These are phyloP conservation scores for Corchorus olitorius DNA, from an alignment of 345 rosid species.

Conservation along the genomic window DNA sequence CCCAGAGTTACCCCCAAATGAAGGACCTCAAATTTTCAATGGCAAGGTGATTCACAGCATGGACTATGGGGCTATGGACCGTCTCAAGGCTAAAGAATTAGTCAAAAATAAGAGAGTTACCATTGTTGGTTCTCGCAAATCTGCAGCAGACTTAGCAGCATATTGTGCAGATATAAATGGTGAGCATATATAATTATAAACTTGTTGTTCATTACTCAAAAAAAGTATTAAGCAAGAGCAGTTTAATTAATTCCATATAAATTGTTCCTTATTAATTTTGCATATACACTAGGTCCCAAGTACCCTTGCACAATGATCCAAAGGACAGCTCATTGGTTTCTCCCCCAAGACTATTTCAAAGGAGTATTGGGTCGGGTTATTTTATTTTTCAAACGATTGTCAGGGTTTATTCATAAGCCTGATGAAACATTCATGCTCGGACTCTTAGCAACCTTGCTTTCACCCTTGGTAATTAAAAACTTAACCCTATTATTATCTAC, in stretches of 20 bases:
- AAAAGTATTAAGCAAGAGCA: no score
- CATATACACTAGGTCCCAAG: slow-evolving; percentile 16
- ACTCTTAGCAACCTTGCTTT: slow-evolving; percentile 33
- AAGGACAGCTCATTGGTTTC: slow-evolving; percentile 35
- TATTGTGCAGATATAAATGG: no score
- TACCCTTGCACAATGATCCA: slow-evolving; percentile 39
- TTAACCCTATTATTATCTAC: no score
- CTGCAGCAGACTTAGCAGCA: no score
- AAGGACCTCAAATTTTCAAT: no score
- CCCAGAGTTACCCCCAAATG: background rate
- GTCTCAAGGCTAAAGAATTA: background rate
- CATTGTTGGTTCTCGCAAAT: background rate
- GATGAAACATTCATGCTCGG: slow-evolving; percentile 28
- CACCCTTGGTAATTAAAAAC: slow-evolving; percentile 38
- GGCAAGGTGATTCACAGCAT: background rate
- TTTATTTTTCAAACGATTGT: slow-evolving; percentile 34
- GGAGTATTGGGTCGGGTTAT: background rate
- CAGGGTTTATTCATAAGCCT: slow-evolving; percentile 40
- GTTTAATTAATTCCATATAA: no score
- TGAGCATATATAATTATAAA: no score
- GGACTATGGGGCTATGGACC: background rate
- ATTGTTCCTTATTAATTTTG: background rate
- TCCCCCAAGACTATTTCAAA: background rate
- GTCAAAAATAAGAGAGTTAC: background rate
- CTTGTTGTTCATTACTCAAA: no score